Conservation (phyloP, 179 eudicot genomes). For the Carnegiea gigantea region DNA sequence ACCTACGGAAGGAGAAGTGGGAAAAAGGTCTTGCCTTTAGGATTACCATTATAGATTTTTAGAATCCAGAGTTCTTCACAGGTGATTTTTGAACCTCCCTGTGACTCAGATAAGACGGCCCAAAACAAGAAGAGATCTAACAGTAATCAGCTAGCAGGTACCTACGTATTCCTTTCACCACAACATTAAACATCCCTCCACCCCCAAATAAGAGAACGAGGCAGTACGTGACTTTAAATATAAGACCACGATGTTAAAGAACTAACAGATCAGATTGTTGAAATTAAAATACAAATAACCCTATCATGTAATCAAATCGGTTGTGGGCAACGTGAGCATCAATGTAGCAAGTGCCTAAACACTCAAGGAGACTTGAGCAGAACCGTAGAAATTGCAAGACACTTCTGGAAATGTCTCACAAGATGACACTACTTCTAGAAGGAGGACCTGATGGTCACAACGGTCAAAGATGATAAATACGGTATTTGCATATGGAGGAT, state of each 20-base stretch:
- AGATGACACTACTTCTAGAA: no score
- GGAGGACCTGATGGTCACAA: neutral
- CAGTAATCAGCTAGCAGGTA: neutral
- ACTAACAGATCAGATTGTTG: neutral
- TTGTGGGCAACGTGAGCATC: no score
- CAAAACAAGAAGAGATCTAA: no score
- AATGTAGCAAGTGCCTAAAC: neutral
- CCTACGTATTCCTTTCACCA: neutral
- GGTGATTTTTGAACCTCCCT: no score
- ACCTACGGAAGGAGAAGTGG: no score
- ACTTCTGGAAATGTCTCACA: no score
- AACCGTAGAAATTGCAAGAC: neutral
- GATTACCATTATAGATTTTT: no score
- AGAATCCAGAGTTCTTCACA: no score
- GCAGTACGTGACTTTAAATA: neutral
- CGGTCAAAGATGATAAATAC: neutral
- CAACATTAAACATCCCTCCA: neutral
- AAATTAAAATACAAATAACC: no score
- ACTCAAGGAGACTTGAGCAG: neutral
- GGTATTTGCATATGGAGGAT: neutral
- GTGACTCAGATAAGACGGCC: no score
- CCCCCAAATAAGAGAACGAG: neutral
- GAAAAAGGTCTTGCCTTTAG: no score
- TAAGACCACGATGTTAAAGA: neutral
- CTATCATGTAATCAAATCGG: no score